phyloP scores from a whole-genome alignment of 2,329 filamentous ascomycete species.

The Colletotrichum chlorophyti region DNA sequence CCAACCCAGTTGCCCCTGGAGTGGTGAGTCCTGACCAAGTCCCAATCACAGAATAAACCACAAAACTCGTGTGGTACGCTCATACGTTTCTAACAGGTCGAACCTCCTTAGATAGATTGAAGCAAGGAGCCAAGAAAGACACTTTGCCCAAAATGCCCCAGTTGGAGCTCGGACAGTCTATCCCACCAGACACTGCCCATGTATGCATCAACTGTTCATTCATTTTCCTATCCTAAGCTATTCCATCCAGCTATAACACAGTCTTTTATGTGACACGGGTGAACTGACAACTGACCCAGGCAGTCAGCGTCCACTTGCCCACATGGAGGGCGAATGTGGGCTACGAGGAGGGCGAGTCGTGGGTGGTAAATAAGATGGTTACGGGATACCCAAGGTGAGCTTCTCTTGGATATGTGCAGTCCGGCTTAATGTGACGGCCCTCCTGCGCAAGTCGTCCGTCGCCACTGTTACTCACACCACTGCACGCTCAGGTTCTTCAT shows the following conservation, averaged over 20 bases:
- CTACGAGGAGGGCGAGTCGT: constrained; percentile 90
- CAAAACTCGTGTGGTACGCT: neutral
- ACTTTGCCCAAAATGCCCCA: constrained; percentile 46
- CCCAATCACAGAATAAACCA: too few relatives aligned
- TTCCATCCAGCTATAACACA: too few relatives aligned
- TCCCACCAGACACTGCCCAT: constrained; percentile 80
- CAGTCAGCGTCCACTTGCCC: constrained; percentile 93
- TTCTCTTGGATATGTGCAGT: neutral
- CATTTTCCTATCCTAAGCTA: neutral
- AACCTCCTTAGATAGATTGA: neutral
- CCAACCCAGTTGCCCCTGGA: too few relatives aligned
- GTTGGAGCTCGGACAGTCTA: constrained; percentile 70
- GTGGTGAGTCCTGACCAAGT: neutral
- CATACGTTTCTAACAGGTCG: neutral
- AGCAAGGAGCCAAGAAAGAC: neutral
- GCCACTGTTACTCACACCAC: constrained; percentile 24
- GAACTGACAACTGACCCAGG: constrained; percentile 56
- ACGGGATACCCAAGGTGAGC: constrained; percentile 86
- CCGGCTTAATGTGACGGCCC: too few relatives aligned
- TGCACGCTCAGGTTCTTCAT: constrained; percentile 85
- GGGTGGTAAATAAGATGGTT: constrained; percentile 84
- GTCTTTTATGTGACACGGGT: neutral
- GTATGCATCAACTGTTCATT: constrained; percentile 54
- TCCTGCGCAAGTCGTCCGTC: too few relatives aligned
- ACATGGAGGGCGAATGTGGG: constrained; percentile 91